Conservation (phyloP, 2,329 filamentous ascomycete species). For the Apiospora koreana region DNA sequence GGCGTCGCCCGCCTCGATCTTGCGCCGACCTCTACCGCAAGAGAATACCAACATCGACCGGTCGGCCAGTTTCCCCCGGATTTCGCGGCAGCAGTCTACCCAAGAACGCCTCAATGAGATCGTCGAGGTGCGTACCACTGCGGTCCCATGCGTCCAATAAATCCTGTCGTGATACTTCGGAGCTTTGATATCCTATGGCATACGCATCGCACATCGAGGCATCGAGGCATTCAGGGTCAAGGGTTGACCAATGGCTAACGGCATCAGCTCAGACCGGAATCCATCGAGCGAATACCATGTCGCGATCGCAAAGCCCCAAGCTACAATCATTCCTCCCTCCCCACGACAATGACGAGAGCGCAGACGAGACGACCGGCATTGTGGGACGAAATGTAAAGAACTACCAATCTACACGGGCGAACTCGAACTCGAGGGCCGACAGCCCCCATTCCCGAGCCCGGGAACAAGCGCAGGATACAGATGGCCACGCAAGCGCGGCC, state of each 20-base stretch:
- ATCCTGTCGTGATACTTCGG: background rate
- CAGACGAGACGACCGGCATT: slow-evolving; percentile 46
- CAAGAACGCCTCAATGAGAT: slow-evolving; percentile 47
- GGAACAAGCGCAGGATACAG: background rate
- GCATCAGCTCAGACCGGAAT: slow-evolving; percentile 37
- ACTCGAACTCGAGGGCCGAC: slow-evolving; percentile 21
- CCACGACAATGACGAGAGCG: slow-evolving; percentile 18
- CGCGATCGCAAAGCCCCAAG: slow-evolving; percentile 17
- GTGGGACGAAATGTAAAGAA: slow-evolving; percentile 31
- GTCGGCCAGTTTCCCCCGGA: slow-evolving; percentile 6
- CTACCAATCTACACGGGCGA: slow-evolving; percentile 40
- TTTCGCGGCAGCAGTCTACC: slow-evolving; percentile 32
- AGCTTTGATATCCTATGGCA: background rate
- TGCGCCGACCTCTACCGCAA: slow-evolving; percentile 20
- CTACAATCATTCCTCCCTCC: background rate
- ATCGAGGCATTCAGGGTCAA: background rate
- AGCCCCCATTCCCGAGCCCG: background rate
- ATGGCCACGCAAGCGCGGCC: background rate
- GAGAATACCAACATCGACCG: slow-evolving; percentile 18
- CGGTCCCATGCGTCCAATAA: background rate
- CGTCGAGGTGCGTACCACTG: slow-evolving; percentile 42
- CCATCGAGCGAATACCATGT: slow-evolving; percentile 44
- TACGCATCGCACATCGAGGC: background rate
- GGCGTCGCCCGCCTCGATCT: slow-evolving; percentile 7
- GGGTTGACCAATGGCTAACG: background rate